Percentiles rank a stretch among this genome's conserved stretches.
Evolutionary conservation across 108 stramenopile genomes (phyloP).

Genomic region (Schizochytrium sp.): DNA sequence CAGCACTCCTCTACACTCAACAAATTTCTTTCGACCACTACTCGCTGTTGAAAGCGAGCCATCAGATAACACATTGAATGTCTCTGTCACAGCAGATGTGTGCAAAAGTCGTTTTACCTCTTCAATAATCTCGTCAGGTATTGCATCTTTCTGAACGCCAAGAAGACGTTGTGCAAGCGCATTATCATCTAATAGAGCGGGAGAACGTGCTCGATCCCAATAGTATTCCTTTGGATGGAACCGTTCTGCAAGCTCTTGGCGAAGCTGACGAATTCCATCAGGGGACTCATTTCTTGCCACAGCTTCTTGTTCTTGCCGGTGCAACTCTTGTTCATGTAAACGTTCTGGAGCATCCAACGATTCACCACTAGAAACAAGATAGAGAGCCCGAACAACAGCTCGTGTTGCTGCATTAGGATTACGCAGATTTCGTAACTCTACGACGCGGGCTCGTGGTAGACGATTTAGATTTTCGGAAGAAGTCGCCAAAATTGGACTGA

Average conservation of each 20-base stretch:
- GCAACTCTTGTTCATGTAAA: not conserved
- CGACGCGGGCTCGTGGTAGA: constrained; percentile 18
- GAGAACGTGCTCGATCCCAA: not conserved
- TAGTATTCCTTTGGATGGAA: constrained; percentile 32
- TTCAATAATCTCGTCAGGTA: not conserved
- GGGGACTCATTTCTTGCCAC: not conserved
- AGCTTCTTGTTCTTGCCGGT: not conserved
- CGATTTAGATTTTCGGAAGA: not conserved
- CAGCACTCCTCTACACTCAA: not conserved
- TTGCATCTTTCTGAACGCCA: constrained; percentile 16
- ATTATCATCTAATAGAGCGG: not conserved
- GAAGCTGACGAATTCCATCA: not conserved
- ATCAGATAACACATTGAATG: not conserved
- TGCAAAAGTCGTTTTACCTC: not conserved
- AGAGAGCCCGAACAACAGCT: not conserved
- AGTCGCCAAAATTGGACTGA: not conserved
- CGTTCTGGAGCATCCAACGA: not conserved
- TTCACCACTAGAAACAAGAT: not conserved
- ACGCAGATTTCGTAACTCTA: constrained; percentile 23
- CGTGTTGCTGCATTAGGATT: constrained; percentile 7
- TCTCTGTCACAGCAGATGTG: not conserved
- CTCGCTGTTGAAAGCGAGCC: not conserved
- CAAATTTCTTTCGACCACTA: constrained; percentile 3
- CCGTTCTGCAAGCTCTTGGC: not conserved
- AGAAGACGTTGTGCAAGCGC: not conserved